Evolutionary conservation across 139 green algal genomes (phyloP).

Genomic region (Auxenochlorella pyrenoidosa): DNA sequence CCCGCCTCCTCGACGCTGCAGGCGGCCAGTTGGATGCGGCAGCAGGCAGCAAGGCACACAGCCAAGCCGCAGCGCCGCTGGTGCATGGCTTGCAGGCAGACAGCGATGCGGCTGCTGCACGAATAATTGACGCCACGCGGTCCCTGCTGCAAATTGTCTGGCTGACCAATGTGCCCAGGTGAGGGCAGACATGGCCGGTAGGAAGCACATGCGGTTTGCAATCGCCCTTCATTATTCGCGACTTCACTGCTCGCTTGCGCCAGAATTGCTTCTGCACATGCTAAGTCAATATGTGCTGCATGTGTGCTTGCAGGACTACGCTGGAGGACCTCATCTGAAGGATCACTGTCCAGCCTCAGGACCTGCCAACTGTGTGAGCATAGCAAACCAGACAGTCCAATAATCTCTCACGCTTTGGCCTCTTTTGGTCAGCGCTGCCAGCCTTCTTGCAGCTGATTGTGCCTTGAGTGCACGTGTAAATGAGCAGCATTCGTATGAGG

Average conservation of each 20-base stretch:
- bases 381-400: not conserved
- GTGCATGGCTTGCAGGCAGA: slow-evolving; percentile 9
- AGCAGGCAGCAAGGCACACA: slow-evolving; percentile 11
- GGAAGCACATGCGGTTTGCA: too few relatives aligned
- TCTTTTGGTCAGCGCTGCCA: not conserved
- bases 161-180: slow-evolving; percentile 1
- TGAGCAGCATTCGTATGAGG: too few relatives aligned
- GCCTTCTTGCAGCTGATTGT: too few relatives aligned
- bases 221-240: too few relatives aligned
- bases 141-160: slow-evolving; percentile 24
- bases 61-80: not conserved
- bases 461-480: too few relatives aligned
- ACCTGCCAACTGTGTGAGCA: not conserved
- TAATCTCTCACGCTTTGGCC: not conserved
- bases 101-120: not conserved
- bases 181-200: too few relatives aligned
- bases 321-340: slow-evolving; percentile 16
- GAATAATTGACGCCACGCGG: not conserved
- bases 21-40: slow-evolving; percentile 4
- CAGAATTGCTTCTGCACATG: too few relatives aligned
- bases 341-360: not conserved
- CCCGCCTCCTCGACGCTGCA: not conserved
- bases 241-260: too few relatives aligned
- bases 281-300: too few relatives aligned
- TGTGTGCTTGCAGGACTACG: not conserved